These are phyloP conservation scores for Candolleomyces efflorescens DNA, from an alignment of 768 basidiomycete species.

Conservation along the genomic window DNA sequence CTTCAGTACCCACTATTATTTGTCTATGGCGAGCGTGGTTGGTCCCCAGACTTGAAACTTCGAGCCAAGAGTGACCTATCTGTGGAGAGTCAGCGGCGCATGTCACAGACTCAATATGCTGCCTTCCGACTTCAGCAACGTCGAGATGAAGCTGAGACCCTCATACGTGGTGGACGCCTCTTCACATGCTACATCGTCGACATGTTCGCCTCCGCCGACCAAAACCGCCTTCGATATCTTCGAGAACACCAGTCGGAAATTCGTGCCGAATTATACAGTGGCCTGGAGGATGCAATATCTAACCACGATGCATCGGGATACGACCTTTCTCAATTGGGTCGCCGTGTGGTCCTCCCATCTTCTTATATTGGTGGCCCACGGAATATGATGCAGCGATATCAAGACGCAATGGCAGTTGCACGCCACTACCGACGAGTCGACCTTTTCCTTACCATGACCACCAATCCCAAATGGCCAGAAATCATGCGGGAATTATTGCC, in stretches of 20 bases:
- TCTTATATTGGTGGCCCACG: conserved; percentile 35
- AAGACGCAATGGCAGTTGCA: conserved; percentile 45
- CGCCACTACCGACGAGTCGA: conserved; percentile 30
- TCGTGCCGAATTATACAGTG: conserved; percentile 27
- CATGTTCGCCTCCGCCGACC: conserved; percentile 40
- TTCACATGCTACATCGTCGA: conserved; percentile 45
- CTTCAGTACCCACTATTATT: conserved; percentile 12
- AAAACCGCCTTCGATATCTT: conserved; percentile 30
- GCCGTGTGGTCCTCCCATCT: conserved; percentile 27
- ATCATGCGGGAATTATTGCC: conserved; percentile 33
- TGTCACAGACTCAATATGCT: background rate
- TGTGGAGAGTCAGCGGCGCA: background rate
- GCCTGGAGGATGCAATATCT: conserved; percentile 5
- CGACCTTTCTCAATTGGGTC: conserved; percentile 18
- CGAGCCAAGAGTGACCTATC: background rate
- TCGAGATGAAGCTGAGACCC: background rate
- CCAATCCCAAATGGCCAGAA: conserved; percentile 48
- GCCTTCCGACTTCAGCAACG: conserved; percentile 1
- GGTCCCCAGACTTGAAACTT: conserved; percentile 37
- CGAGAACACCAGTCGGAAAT: conserved; percentile 30
- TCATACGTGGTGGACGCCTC: conserved; percentile 33
- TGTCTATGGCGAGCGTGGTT: conserved; percentile 29
- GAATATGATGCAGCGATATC: conserved; percentile 38
- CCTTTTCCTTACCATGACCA: conserved; percentile 48
- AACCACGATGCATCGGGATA: conserved; percentile 19